Percentiles rank a stretch among this genome's conserved stretches.
These are phyloP conservation scores for Penicillium sp. DNA, from an alignment of 2,329 filamentous ascomycete species.

Conservation along the genomic window DNA sequence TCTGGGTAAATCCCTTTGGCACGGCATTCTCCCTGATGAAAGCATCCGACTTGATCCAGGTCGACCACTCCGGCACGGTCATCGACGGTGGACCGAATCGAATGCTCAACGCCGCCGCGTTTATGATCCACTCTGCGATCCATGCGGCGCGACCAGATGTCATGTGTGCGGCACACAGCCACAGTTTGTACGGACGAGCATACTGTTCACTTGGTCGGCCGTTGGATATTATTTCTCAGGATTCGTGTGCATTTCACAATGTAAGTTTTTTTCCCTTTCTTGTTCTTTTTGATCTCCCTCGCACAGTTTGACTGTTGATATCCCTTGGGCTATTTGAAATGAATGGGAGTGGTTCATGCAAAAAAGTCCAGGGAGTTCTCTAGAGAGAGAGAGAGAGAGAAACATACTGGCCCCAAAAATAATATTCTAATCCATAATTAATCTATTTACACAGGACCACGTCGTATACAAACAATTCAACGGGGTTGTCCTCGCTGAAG, in stretches of 20 bases:
- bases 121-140: constrained; percentile 51
- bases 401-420: too few species aligned
- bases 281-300: too few species aligned
- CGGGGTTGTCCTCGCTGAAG: constrained; percentile 47
- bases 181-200: constrained; percentile 47
- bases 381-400: too few species aligned
- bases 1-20: constrained; percentile 65
- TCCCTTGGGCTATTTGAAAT: too few species aligned
- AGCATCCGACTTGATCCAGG: constrained; percentile 61
- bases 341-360: too few species aligned
- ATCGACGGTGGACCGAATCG: constrained; percentile 54
- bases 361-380: too few species aligned
- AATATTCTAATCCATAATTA: too few species aligned
- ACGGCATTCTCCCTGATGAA: constrained; percentile 58
- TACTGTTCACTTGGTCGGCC: constrained; percentile 39
- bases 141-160: constrained; percentile 52
- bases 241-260: constrained; percentile 42
- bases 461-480: constrained; percentile 50
- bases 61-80: constrained; percentile 55
- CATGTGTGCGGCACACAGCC: constrained; percentile 50
- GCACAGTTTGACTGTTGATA: too few species aligned
- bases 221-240: constrained; percentile 43
- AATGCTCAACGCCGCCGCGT: constrained; percentile 45
- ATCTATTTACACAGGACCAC: constrained; percentile 41
- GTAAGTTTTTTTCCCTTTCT: constrained; percentile 16